These are phyloP conservation scores for Fraxinus floribunda DNA, from an alignment of 305 asterid species.

Conservation along the genomic window DNA sequence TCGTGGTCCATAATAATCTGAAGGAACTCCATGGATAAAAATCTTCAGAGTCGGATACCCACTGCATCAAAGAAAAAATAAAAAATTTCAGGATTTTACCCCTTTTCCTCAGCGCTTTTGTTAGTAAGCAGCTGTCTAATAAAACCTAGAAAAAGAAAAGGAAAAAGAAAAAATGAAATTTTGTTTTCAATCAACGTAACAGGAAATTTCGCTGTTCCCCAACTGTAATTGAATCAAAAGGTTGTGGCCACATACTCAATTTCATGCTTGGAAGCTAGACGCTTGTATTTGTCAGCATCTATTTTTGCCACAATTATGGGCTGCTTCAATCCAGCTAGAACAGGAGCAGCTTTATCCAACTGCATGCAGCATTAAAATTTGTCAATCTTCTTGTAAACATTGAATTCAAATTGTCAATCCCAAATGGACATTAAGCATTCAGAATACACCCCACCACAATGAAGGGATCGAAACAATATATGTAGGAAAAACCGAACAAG, in stretches of 20 bases:
- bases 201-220: neutral
- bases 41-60: slow-evolving; percentile 89
- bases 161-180: neutral
- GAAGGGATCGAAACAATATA: neutral
- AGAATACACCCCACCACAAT: neutral
- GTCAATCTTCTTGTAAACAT: slow-evolving; percentile 23
- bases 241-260: slow-evolving; percentile 58
- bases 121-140: neutral
- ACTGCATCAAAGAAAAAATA: slow-evolving; percentile 52
- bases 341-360: slow-evolving; percentile 82
- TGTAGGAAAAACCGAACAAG: neutral
- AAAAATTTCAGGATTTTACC: slow-evolving; percentile 7
- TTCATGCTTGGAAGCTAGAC: slow-evolving; percentile 63
- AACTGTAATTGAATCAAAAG: slow-evolving; percentile 15
- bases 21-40: slow-evolving; percentile 81
- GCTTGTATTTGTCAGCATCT: slow-evolving; percentile 76
- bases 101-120: neutral
- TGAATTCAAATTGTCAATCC: neutral
- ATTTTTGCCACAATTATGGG: slow-evolving; percentile 79
- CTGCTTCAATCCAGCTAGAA: slow-evolving; percentile 70
- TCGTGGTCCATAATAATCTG: slow-evolving; percentile 80
- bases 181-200: neutral
- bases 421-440: neutral
- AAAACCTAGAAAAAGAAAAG: neutral
- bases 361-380: slow-evolving; percentile 38